Evolutionary conservation across 192 early-diverging fungal species (phyloP).

Genomic region (Backusella psychrophila): DNA sequence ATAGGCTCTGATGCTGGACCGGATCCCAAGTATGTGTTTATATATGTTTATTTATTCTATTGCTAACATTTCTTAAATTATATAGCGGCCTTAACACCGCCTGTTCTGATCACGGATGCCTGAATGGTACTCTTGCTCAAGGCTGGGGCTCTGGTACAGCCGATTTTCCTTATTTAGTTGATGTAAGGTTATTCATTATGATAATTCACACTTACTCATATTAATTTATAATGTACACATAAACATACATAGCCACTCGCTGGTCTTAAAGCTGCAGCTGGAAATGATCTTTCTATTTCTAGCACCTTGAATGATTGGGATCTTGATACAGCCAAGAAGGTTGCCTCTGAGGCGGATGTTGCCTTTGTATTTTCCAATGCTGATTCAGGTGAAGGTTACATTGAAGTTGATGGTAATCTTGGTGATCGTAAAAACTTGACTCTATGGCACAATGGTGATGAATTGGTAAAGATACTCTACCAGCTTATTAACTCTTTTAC

Average conservation of each 20-base stretch:
- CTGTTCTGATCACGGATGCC: constrained; percentile 26
- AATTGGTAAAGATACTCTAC: constrained; percentile 31
- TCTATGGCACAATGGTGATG: constrained; percentile 58
- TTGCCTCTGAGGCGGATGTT: constrained; percentile 39
- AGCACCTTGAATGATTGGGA: constrained; percentile 13
- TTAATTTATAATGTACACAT: background rate
- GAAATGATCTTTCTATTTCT: constrained; percentile 12
- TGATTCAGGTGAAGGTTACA: constrained; percentile 31
- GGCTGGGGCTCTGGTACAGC: constrained; percentile 30
- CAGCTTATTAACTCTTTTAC: background rate
- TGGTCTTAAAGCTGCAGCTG: constrained; percentile 20
- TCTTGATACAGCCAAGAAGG: constrained; percentile 8
- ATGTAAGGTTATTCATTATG: constrained; percentile 1
- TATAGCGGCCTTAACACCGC: constrained; percentile 19
- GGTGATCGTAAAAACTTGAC: constrained; percentile 59
- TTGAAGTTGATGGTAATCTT: constrained; percentile 46
- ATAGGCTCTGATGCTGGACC: constrained; percentile 27
- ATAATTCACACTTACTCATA: too few relatives aligned
- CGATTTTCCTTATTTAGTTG: constrained; percentile 25
- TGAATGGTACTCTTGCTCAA: constrained; percentile 1
- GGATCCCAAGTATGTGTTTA: constrained; percentile 10
- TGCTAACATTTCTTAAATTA: background rate
- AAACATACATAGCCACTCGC: constrained; percentile 14
- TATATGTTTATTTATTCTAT: background rate
- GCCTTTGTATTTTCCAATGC: constrained; percentile 43